These are phyloP conservation scores for Boletus edulis DNA, from an alignment of 768 basidiomycete species.

Conservation along the genomic window DNA sequence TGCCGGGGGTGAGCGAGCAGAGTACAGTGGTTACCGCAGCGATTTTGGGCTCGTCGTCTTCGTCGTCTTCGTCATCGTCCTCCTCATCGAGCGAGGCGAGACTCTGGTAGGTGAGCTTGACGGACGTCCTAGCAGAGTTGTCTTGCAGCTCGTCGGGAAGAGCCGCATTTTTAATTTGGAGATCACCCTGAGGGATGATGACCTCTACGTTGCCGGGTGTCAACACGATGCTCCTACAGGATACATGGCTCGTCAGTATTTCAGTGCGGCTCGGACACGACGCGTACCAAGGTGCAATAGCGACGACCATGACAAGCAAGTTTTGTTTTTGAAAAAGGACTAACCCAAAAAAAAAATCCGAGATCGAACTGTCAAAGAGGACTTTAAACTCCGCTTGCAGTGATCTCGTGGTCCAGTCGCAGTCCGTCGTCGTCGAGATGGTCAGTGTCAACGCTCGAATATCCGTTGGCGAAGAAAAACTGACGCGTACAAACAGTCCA, in stretches of 20 bases:
- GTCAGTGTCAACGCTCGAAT: no score
- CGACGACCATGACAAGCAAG: conserved; percentile 47
- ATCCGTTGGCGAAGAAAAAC: neutral
- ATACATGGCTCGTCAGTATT: neutral
- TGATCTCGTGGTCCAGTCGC: neutral
- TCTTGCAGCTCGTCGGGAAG: conserved; percentile 73
- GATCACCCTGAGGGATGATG: conserved; percentile 60
- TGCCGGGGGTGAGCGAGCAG: conserved; percentile 78
- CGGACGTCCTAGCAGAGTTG: conserved; percentile 53
- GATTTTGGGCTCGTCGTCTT: conserved; percentile 38
- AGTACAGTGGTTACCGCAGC: conserved; percentile 54
- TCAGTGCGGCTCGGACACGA: neutral
- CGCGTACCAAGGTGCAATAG: conserved; percentile 67
- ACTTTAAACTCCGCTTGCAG: conserved; percentile 46
- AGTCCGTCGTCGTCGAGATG: conserved; percentile 6
- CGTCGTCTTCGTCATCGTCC: conserved; percentile 47
- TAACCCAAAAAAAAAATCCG: neutral
- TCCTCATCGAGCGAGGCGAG: conserved; percentile 37
- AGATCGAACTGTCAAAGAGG: neutral
- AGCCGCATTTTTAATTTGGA: conserved; percentile 80
- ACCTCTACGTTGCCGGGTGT: conserved; percentile 55
- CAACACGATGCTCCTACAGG: conserved; percentile 57
- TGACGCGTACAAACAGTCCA: conserved; percentile 59
- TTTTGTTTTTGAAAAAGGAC: conserved; percentile 4
- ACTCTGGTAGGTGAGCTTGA: conserved; percentile 61